Evolutionary conservation across 2,329 filamentous ascomycete genomes (phyloP).

Genomic region (Alternaria triticimaculans): DNA sequence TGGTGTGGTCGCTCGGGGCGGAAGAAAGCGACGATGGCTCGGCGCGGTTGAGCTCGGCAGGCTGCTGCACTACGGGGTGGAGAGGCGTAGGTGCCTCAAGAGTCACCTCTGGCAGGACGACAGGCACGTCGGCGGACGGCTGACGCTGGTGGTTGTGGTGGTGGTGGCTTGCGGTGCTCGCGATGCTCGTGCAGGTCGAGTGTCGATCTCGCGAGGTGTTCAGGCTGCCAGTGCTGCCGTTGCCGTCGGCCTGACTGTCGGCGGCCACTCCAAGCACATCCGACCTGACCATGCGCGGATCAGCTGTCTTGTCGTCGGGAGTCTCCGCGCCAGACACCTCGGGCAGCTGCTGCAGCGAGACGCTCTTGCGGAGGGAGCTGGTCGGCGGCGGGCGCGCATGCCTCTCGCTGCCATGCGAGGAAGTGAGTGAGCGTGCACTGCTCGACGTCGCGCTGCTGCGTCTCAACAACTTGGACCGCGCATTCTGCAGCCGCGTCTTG

Average conservation of each 20-base stretch:
- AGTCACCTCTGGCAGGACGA: conserved; percentile 33
- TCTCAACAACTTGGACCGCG: conserved; percentile 39
- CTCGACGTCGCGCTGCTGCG: conserved; percentile 37
- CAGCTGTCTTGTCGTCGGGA: conserved; percentile 11
- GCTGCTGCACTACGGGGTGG: conserved; percentile 22
- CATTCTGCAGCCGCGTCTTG: conserved; percentile 43
- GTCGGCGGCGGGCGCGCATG: conserved; percentile 6
- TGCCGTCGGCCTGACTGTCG: conserved; percentile 21
- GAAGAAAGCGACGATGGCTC: conserved; percentile 21
- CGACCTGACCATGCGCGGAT: conserved; percentile 33
- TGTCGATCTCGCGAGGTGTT: conserved; percentile 27
- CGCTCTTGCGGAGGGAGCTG: conserved; percentile 36
- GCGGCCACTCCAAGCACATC: conserved; percentile 29
- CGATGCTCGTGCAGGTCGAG: conserved; percentile 14
- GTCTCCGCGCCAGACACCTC: conserved; percentile 19
- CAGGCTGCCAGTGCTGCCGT: conserved; percentile 13
- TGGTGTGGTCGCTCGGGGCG: conserved; percentile 8
- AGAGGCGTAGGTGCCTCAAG: conserved; percentile 47
- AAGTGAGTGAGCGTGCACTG: conserved; percentile 28
- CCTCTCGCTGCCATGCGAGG: conserved; percentile 37
- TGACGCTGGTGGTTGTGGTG: conserved; percentile 9
- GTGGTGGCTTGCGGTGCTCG: conserved; percentile 18
- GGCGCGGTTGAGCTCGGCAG: conserved; percentile 17
- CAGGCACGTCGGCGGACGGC: conserved; percentile 18
- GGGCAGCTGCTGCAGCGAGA: conserved; percentile 43